phyloP scores from a whole-genome alignment of 2,329 filamentous ascomycete species.

The Emergomyces orientalis region DNA sequence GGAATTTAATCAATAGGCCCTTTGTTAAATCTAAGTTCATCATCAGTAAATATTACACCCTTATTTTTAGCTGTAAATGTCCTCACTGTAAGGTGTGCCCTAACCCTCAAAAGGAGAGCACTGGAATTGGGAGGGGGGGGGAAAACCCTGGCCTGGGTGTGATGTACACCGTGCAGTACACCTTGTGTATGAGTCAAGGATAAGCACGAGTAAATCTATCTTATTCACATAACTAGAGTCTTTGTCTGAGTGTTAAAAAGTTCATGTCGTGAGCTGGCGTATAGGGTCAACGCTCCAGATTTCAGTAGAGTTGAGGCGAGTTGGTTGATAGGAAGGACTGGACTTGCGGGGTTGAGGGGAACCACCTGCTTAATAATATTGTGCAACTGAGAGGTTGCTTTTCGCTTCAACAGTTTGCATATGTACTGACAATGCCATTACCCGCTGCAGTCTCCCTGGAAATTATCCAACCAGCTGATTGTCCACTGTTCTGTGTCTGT shows the following conservation, averaged over 20 bases:
- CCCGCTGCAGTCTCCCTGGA: background rate
- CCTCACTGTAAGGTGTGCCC: background rate
- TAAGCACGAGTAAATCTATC: background rate
- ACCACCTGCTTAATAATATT: slow-evolving; percentile 2
- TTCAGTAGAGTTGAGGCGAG: background rate
- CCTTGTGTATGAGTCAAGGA: background rate
- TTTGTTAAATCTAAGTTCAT: background rate
- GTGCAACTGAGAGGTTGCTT: background rate
- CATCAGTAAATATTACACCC: background rate
- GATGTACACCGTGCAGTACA: too few species aligned
- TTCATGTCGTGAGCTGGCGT: background rate
- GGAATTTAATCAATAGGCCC: background rate
- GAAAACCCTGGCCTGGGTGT: background rate
- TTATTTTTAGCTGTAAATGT: background rate
- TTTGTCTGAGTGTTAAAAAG: background rate
- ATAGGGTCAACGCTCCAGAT: background rate
- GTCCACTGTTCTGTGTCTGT: background rate
- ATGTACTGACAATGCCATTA: background rate
- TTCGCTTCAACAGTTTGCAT: background rate
- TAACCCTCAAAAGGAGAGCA: background rate
- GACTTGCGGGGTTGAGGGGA: slow-evolving; percentile 1
- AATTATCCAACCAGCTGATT: background rate
- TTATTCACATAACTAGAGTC: background rate
- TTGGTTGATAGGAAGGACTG: background rate
- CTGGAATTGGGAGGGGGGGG: background rate